These are phyloP conservation scores for Backusella circina DNA, from an alignment of 192 early-diverging fungal genomes.

Conservation along the genomic window DNA sequence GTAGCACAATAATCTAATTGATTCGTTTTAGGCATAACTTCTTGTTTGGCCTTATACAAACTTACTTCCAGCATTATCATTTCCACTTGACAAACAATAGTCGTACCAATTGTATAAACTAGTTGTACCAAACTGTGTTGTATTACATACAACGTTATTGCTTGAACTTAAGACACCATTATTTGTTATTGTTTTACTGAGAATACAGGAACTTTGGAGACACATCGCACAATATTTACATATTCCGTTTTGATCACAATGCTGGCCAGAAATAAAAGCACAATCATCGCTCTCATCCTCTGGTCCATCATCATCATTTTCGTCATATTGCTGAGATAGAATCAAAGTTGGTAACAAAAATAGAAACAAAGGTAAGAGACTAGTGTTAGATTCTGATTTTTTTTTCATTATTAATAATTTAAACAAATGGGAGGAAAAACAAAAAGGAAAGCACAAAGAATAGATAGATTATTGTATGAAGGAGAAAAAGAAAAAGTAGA, in stretches of 20 bases:
- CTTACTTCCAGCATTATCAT: slow-evolving; percentile 18
- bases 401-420: slow-evolving; percentile 5
- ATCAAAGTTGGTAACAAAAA: not conserved
- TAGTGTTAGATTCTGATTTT: not conserved
- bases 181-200: slow-evolving; percentile 6
- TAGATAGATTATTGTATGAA: slow-evolving; percentile 5
- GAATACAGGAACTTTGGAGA: slow-evolving; percentile 19
- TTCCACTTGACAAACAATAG: slow-evolving; percentile 21
- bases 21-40: not conserved
- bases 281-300: slow-evolving; percentile 15
- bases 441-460: not conserved
- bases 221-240: slow-evolving; percentile 29
- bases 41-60: not conserved
- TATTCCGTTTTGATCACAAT: slow-evolving; percentile 13
- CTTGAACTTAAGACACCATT: not conserved
- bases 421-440: slow-evolving; percentile 6
- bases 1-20: slow-evolving; percentile 20
- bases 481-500: slow-evolving; percentile 5
- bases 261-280: slow-evolving; percentile 16
- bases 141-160: slow-evolving; percentile 3
- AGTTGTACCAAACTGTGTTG: slow-evolving; percentile 13
- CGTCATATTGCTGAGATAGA: not conserved
- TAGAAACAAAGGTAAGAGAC: not conserved
- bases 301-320: not conserved
- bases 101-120: slow-evolving; percentile 17